A percentile compares a stretch with the other conserved stretches of the same genome.
Evolutionary conservation across 2,329 filamentous ascomycete genomes (phyloP).

Genomic region (Sporothrix euskadiensis): DNA sequence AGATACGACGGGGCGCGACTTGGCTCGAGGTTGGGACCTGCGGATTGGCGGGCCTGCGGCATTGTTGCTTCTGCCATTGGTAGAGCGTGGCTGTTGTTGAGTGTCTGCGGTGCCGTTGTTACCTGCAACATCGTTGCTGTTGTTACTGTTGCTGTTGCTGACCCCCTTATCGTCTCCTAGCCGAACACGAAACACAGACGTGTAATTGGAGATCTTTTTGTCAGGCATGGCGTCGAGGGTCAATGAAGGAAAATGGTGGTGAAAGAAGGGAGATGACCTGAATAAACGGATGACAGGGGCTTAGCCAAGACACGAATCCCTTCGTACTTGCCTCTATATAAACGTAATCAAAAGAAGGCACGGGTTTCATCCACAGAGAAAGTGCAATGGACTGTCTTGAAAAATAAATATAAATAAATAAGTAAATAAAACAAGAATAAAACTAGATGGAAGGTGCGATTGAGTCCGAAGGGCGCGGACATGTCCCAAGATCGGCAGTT

Average conservation of each 20-base stretch:
- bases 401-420: no score
- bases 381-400: neutral
- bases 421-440: neutral
- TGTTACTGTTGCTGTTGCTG: neutral
- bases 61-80: neutral
- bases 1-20: conserved; percentile 43
- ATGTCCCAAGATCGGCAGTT: neutral
- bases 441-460: neutral
- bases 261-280: neutral
- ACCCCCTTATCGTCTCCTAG: conserved; percentile 17
- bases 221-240: neutral
- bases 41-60: conserved; percentile 9
- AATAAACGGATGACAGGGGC: neutral
- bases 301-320: neutral
- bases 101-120: neutral
- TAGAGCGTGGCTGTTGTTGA: neutral
- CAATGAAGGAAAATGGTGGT: neutral
- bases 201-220: conserved; percentile 27
- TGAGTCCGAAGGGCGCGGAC: neutral
- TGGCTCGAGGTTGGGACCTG: conserved; percentile 9
- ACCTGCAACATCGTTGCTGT: neutral
- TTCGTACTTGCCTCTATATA: neutral
- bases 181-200: conserved; percentile 33
- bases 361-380: neutral
- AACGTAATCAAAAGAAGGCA: neutral